A percentile compares a stretch with the other conserved stretches of the same genome.
These are phyloP conservation scores for Trichoderma koningii DNA, from an alignment of 2,329 filamentous ascomycete species.

Conservation along the genomic window DNA sequence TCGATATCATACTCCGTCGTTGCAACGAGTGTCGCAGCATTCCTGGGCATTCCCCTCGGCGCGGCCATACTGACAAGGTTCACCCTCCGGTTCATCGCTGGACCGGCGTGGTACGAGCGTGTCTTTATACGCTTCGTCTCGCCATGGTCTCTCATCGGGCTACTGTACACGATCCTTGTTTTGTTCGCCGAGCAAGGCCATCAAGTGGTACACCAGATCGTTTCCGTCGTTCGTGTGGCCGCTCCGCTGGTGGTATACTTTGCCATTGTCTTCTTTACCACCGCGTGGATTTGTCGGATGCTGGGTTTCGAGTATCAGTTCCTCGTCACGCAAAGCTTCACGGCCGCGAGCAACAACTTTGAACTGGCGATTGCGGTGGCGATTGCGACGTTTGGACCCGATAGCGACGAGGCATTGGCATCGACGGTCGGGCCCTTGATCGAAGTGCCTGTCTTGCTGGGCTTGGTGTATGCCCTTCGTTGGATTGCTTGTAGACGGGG, in stretches of 20 bases:
- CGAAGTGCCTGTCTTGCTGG: conserved; percentile 80
- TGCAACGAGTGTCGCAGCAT: conserved; percentile 79
- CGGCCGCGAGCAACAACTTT: conserved; percentile 90
- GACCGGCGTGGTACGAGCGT: conserved; percentile 63
- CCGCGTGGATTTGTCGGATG: conserved; percentile 61
- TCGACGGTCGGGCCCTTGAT: conserved; percentile 83
- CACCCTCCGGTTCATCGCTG: conserved; percentile 55
- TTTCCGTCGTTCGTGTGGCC: conserved; percentile 77
- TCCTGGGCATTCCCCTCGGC: conserved; percentile 79
- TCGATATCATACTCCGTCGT: conserved; percentile 63
- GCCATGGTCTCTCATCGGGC: conserved; percentile 77
- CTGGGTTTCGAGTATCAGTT: conserved; percentile 74
- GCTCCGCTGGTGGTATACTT: conserved; percentile 85
- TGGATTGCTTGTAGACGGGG: conserved; percentile 57
- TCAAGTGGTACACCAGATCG: conserved; percentile 78
- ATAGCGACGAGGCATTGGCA: conserved; percentile 79
- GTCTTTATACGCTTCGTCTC: conserved; percentile 69
- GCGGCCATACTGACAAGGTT: conserved; percentile 78
- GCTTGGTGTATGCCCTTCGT: conserved; percentile 72
- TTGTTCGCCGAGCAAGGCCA: conserved; percentile 80
- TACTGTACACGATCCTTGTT: conserved; percentile 84
- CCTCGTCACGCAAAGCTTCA: conserved; percentile 78
- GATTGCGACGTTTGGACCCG: conserved; percentile 74
- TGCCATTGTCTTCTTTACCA: conserved; percentile 69
- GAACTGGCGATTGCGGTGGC: conserved; percentile 89